These are phyloP conservation scores for Sporothrix curviconia DNA, from an alignment of 2,329 filamentous ascomycete species.

Conservation along the genomic window DNA sequence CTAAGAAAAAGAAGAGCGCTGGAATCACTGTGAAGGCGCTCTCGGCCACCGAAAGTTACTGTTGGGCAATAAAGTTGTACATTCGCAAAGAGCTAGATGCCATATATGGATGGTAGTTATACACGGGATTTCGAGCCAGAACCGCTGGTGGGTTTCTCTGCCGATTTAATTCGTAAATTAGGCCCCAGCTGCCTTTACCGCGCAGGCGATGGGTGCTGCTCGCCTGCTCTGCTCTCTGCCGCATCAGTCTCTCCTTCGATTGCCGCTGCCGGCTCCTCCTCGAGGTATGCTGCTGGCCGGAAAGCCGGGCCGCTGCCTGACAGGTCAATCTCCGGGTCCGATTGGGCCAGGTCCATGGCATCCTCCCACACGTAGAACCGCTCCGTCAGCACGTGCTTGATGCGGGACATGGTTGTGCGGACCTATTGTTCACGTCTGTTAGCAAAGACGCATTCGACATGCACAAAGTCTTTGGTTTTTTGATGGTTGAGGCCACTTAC, in stretches of 20 bases:
- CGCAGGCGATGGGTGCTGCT: background rate
- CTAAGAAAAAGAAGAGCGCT: no score
- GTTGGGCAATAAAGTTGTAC: slow-evolving; percentile 3
- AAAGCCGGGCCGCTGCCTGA: slow-evolving; percentile 44
- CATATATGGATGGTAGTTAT: background rate
- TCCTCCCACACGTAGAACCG: slow-evolving; percentile 84
- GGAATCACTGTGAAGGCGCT: no score
- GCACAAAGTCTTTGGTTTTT: no score
- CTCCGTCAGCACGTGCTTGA: slow-evolving; percentile 81
- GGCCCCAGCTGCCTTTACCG: background rate
- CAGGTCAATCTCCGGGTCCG: slow-evolving; percentile 61
- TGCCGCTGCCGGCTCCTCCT: slow-evolving; percentile 25
- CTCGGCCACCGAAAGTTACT: no score
- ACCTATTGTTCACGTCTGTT: slow-evolving; percentile 51
- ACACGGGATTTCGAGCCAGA: no score
- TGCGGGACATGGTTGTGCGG: slow-evolving; percentile 67
- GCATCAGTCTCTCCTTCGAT: background rate
- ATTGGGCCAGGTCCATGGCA: slow-evolving; percentile 57
- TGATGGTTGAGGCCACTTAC: slow-evolving; percentile 46
- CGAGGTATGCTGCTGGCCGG: slow-evolving; percentile 35
- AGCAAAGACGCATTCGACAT: no score
- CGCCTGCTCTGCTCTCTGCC: background rate
- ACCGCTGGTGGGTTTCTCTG: no score
- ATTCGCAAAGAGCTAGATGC: slow-evolving; percentile 7
- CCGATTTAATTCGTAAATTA: no score